These are phyloP conservation scores for Penicillium sp. DNA, from an alignment of 2,329 filamentous ascomycete genomes.

Conservation along the genomic window DNA sequence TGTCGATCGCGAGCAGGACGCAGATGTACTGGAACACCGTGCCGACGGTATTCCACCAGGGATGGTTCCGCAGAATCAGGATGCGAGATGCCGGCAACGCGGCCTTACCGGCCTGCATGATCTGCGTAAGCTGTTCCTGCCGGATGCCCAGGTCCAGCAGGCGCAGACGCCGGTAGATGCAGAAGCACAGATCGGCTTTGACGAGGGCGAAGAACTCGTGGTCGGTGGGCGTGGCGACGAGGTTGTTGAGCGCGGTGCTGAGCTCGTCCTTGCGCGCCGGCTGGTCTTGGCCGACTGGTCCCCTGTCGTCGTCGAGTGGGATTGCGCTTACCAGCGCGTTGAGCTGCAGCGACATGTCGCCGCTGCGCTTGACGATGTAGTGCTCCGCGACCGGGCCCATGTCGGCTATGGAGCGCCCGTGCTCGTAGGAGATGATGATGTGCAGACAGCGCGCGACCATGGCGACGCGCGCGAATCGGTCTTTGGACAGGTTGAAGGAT, in stretches of 20 bases:
- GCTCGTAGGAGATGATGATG: slow-evolving; percentile 30
- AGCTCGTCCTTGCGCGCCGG: slow-evolving; percentile 9
- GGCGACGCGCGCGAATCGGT: slow-evolving; percentile 23
- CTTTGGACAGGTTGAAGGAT: slow-evolving; percentile 12
- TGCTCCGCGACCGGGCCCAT: slow-evolving; percentile 20
- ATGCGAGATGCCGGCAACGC: slow-evolving; percentile 32
- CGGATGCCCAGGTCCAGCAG: slow-evolving; percentile 35
- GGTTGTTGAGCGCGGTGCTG: slow-evolving; percentile 13
- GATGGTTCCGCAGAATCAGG: slow-evolving; percentile 30
- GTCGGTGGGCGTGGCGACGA: slow-evolving; percentile 14
- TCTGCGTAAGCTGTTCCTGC: slow-evolving; percentile 33
- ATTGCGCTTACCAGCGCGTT: slow-evolving; percentile 15
- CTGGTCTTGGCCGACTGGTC: slow-evolving; percentile 2
- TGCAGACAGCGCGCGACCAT: slow-evolving; percentile 28
- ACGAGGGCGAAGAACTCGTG: slow-evolving; percentile 31
- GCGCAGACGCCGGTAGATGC: slow-evolving; percentile 40
- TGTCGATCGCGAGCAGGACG: slow-evolving; percentile 39
- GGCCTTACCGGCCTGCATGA: slow-evolving; percentile 32
- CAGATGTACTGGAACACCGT: slow-evolving; percentile 43
- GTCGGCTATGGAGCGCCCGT: slow-evolving; percentile 27
- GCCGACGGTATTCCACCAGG: slow-evolving; percentile 44
- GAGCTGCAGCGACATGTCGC: slow-evolving; percentile 20
- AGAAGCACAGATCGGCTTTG: slow-evolving; percentile 27
- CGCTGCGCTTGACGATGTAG: slow-evolving; percentile 4
- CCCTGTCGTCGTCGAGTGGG: slow-evolving; percentile 7